Conservation (phyloP, 2,329 filamentous ascomycete species). For the Eutypella sp. region DNA sequence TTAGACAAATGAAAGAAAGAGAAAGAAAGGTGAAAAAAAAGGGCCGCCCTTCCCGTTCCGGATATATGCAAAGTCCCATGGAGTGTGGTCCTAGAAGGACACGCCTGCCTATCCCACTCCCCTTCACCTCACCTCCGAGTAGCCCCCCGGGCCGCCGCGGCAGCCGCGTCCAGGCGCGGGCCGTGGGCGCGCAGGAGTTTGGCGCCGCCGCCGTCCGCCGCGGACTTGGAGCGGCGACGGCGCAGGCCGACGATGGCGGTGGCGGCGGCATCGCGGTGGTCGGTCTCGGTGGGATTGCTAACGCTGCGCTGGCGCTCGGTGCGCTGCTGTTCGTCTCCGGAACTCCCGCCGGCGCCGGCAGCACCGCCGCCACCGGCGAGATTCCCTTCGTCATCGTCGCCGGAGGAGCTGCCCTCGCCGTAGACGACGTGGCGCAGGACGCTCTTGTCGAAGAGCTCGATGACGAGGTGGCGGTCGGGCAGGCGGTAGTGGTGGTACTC, state of each 20-base stretch:
- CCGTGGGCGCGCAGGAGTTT: too few species aligned
- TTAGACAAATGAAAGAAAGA: too few species aligned
- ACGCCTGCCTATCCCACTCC: too few species aligned
- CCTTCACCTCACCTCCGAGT: too few species aligned
- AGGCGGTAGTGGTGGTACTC: slow-evolving; percentile 88
- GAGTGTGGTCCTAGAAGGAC: too few species aligned
- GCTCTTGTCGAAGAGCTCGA: slow-evolving; percentile 90
- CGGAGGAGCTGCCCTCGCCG: slow-evolving; percentile 57
- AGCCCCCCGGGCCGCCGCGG: too few species aligned
- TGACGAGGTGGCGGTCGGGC: slow-evolving; percentile 79
- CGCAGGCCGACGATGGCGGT: slow-evolving; percentile 1
- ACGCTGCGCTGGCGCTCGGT: slow-evolving; percentile 54
- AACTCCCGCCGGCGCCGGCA: slow-evolving; percentile 33
- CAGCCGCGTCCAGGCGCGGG: too few species aligned
- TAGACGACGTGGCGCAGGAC: slow-evolving; percentile 82
- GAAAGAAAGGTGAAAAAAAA: too few species aligned
- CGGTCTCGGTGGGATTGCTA: slow-evolving; percentile 33
- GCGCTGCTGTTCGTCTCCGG: slow-evolving; percentile 45
- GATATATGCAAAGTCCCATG: too few species aligned
- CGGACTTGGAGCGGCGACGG: slow-evolving; percentile 2
- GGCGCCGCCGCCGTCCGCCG: background rate
- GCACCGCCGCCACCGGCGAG: background rate
- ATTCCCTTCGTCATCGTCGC: slow-evolving; percentile 33
- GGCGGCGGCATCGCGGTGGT: slow-evolving; percentile 4
- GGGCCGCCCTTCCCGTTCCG: too few species aligned